Conservation (phyloP, 768 basidiomycete species). For the Trametes villosa region DNA sequence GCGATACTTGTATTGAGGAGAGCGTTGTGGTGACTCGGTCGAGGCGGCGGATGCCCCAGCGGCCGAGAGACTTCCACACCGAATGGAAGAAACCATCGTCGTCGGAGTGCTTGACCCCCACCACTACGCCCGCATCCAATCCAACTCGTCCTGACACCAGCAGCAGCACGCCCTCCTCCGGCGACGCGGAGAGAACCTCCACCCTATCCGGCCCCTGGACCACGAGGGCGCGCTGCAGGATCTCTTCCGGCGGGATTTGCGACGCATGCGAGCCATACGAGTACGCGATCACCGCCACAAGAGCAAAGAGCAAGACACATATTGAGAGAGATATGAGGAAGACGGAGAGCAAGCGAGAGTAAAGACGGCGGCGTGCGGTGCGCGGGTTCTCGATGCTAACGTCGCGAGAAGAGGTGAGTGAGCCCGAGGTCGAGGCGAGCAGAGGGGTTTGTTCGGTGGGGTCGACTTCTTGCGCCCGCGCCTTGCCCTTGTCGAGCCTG, state of each 20-base stretch:
- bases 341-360: constrained; percentile 45
- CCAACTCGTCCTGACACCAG: constrained; percentile 61
- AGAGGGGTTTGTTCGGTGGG: constrained; percentile 61
- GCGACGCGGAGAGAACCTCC: constrained; percentile 64
- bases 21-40: constrained; percentile 60
- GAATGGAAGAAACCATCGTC: constrained; percentile 49
- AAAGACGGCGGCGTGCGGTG: constrained; percentile 32
- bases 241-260: constrained; percentile 56
- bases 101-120: constrained; percentile 55
- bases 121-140: constrained; percentile 64
- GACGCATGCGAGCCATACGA: constrained; percentile 66
- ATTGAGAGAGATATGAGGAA: constrained; percentile 62
- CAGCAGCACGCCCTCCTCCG: constrained; percentile 62
- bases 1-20: constrained; percentile 52
- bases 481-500: constrained; percentile 55
- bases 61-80: constrained; percentile 68
- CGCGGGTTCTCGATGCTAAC: constrained; percentile 29
- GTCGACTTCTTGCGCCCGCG: constrained; percentile 43
- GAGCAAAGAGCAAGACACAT: constrained; percentile 49
- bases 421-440: constrained; percentile 46
- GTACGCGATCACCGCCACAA: constrained; percentile 59
- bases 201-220: constrained; percentile 64
- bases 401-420: constrained; percentile 31
- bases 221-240: constrained; percentile 58
- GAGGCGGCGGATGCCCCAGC: constrained; percentile 64